A percentile compares a stretch with the other conserved stretches of the same genome.
Evolutionary conservation across 2,329 filamentous ascomycete species (phyloP).

Genomic region (Hypoxylon sp.): DNA sequence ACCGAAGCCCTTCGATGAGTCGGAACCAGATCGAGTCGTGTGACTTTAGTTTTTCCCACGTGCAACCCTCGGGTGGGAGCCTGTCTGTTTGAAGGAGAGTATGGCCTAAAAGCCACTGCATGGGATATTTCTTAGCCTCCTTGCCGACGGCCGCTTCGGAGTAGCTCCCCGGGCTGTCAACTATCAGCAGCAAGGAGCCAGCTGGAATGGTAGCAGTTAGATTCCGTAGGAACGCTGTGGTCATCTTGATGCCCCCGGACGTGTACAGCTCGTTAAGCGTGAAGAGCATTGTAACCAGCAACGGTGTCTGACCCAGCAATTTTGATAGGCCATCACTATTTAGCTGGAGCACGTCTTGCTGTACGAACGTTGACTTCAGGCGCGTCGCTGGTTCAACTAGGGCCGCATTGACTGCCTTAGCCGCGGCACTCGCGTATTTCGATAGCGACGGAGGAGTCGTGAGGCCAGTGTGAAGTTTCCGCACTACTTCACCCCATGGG

Average conservation of each 20-base stretch:
- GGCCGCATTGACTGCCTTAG: slow-evolving; percentile 61
- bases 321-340: slow-evolving; percentile 53
- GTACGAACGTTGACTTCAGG: slow-evolving; percentile 61
- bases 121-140: slow-evolving; percentile 80
- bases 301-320: slow-evolving; percentile 55
- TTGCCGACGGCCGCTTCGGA: slow-evolving; percentile 82
- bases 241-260: slow-evolving; percentile 77
- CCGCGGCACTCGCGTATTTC: slow-evolving; percentile 66
- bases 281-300: slow-evolving; percentile 88
- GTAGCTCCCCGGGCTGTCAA: slow-evolving; percentile 95
- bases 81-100: slow-evolving; percentile 68
- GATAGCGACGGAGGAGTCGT: slow-evolving; percentile 66
- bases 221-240: slow-evolving; percentile 81
- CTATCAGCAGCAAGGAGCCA: slow-evolving; percentile 82
- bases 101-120: slow-evolving; percentile 93
- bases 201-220: slow-evolving; percentile 72
- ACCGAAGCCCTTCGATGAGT: slow-evolving; percentile 75
- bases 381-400: slow-evolving; percentile 59
- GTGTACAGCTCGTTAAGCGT: slow-evolving; percentile 97
- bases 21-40: slow-evolving; percentile 91
- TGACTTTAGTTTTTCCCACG: slow-evolving; percentile 82
- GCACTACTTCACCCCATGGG: slow-evolving; percentile 78
- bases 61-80: slow-evolving; percentile 50
- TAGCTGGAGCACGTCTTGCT: slow-evolving; percentile 66
- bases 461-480: slow-evolving; percentile 70